phyloP scores from a whole-genome alignment of 495 filamentous ascomycete genomes.

The Podospora didyma region DNA sequence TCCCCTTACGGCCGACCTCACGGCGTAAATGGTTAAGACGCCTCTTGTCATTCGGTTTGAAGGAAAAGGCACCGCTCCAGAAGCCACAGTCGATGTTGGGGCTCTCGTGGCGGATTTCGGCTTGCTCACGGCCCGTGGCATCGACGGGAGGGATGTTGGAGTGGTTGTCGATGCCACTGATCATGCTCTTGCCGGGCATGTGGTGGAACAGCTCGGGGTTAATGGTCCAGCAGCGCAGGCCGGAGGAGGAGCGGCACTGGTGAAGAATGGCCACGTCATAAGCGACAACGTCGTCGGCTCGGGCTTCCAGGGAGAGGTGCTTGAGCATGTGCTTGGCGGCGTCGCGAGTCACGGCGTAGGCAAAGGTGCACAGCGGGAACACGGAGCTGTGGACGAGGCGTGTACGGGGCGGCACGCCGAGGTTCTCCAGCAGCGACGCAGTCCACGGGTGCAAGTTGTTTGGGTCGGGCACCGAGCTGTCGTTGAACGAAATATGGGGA shows the following conservation, averaged over 20 bases:
- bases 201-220: slow-evolving; percentile 20
- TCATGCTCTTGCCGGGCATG: slow-evolving; percentile 15
- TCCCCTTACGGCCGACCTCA: slow-evolving; percentile 14
- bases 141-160: slow-evolving; percentile 11
- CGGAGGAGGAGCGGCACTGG: slow-evolving; percentile 4
- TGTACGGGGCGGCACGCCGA: slow-evolving; percentile 22
- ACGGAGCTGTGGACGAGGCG: slow-evolving; percentile 26
- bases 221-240: slow-evolving; percentile 11
- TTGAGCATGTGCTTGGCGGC: slow-evolving; percentile 24
- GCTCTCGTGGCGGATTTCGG: slow-evolving; percentile 12
- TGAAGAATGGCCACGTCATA: slow-evolving; percentile 25
- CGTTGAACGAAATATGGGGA: slow-evolving; percentile 11
- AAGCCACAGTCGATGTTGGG: slow-evolving; percentile 15
- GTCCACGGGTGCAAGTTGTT: slow-evolving; percentile 20
- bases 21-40: slow-evolving; percentile 3
- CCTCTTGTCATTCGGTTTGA: slow-evolving; percentile 1
- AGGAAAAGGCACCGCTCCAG: slow-evolving; percentile 11
- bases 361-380: slow-evolving; percentile 30
- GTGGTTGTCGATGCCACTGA: slow-evolving; percentile 11
- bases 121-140: slow-evolving; percentile 8
- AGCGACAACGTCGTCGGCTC: slow-evolving; percentile 7
- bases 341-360: slow-evolving; percentile 28
- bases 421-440: slow-evolving; percentile 11
- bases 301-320: slow-evolving; percentile 23
- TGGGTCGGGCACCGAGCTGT: slow-evolving; percentile 20